Evolutionary conservation across 345 rosid genomes (phyloP).

Genomic region (Heritiera fomes): DNA sequence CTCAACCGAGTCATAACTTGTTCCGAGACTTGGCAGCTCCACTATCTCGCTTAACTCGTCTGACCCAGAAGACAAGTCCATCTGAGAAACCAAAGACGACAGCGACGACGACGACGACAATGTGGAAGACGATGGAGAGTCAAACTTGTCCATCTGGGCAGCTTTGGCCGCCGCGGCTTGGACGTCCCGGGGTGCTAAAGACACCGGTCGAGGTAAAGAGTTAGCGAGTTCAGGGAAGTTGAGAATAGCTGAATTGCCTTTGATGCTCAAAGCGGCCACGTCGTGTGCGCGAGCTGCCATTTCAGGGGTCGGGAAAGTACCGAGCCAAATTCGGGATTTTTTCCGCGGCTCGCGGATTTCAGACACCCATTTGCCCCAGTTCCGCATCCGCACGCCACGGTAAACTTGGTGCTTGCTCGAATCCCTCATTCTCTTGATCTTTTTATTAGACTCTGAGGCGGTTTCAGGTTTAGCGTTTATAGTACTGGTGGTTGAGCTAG

Average conservation of each 20-base stretch:
- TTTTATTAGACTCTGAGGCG: constrained; percentile 21
- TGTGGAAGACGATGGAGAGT: constrained; percentile 20
- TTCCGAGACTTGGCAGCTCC: constrained; percentile 69
- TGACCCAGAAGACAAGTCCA: constrained; percentile 50
- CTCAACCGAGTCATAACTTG: constrained; percentile 42
- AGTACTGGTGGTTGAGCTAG: constrained; percentile 13
- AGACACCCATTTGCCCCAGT: constrained; percentile 98
- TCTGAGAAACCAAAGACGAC: constrained; percentile 51
- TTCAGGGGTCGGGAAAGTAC: constrained; percentile 89
- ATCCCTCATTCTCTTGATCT: constrained; percentile 47
- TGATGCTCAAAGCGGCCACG: constrained; percentile 84
- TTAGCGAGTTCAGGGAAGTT: constrained; percentile 80
- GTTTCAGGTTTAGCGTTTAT: constrained; percentile 13
- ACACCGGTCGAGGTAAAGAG: constrained; percentile 72
- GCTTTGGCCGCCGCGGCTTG: constrained; percentile 95
- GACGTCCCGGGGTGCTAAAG: constrained; percentile 76
- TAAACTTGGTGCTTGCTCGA: constrained; percentile 76
- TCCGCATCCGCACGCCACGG: constrained; percentile 86
- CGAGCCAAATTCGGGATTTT: constrained; percentile 94
- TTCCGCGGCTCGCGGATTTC: constrained; percentile 94
- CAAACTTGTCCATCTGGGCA: constrained; percentile 60
- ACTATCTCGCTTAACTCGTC: constrained; percentile 80
- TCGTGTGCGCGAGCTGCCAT: constrained; percentile 99
- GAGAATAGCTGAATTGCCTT: constrained; percentile 76
- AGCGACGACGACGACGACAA: constrained; percentile 39